Percentiles rank a stretch among this genome's conserved stretches.
Evolutionary conservation across 805 yeast genomes (phyloP).

Genomic region (Candida yuanshanica): DNA sequence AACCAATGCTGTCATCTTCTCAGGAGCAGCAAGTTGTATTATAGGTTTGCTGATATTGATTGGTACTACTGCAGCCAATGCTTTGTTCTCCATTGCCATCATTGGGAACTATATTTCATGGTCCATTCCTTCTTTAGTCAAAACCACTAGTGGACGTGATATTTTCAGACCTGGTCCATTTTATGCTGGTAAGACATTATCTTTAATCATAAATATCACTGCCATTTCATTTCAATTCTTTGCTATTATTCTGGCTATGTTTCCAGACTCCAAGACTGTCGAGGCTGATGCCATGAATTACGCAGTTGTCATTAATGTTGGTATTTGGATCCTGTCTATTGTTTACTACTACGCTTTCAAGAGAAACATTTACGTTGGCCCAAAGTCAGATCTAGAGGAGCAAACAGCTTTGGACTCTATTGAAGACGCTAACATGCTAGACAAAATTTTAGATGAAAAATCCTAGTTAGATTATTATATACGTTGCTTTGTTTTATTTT

Average conservation of each 20-base stretch:
- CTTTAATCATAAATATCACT: constrained; percentile 40
- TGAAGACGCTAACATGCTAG: background rate
- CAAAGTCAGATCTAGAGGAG: constrained; percentile 21
- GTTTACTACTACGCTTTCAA: constrained; percentile 48
- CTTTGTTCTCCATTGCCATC: constrained; percentile 37
- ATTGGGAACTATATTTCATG: constrained; percentile 40
- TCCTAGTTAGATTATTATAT: no score
- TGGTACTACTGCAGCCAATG: constrained; percentile 38
- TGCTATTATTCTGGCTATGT: constrained; percentile 52
- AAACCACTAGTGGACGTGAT: constrained; percentile 41
- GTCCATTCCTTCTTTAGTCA: constrained; percentile 33
- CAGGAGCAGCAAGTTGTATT: constrained; percentile 31
- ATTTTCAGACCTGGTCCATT: constrained; percentile 64
- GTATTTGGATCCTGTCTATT: constrained; percentile 53
- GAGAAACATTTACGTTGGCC: constrained; percentile 53
- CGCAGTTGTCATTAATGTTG: constrained; percentile 59
- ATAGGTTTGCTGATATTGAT: constrained; percentile 37
- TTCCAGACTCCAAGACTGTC: constrained; percentile 42
- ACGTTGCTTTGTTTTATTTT: no score
- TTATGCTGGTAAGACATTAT: constrained; percentile 46
- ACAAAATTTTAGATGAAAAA: background rate
- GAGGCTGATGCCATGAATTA: constrained; percentile 57
- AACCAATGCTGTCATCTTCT: constrained; percentile 49
- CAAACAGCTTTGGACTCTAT: background rate
- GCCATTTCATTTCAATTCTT: constrained; percentile 46